Percentiles rank a stretch among this genome's conserved stretches.
Evolutionary conservation across 495 filamentous ascomycete genomes (phyloP).

Genomic region (Aspergillus campestris): DNA sequence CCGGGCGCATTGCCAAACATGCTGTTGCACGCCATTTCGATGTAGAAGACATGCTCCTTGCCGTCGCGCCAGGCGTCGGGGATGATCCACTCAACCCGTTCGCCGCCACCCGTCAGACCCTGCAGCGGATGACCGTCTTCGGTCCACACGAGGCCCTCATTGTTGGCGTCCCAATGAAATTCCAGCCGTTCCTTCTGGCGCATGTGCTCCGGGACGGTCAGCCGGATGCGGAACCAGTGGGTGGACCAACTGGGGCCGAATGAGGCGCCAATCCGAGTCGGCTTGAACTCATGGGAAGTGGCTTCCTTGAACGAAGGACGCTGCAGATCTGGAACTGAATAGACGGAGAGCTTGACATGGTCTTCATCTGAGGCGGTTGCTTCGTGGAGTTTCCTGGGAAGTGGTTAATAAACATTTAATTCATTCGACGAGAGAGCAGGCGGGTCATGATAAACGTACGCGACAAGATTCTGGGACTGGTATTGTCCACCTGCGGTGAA

Average conservation of each 20-base stretch:
- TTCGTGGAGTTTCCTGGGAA: conserved; percentile 63
- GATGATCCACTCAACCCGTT: conserved; percentile 83
- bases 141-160: conserved; percentile 85
- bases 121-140: conserved; percentile 84
- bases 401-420: conserved; percentile 1
- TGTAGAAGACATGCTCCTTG: conserved; percentile 78
- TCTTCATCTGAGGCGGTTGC: conserved; percentile 60
- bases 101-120: conserved; percentile 85
- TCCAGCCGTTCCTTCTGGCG: conserved; percentile 69
- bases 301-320: conserved; percentile 90
- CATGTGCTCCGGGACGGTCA: conserved; percentile 68
- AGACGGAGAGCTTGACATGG: conserved; percentile 79
- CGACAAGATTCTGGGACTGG: conserved; percentile 62
- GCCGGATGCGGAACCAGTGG: conserved; percentile 86
- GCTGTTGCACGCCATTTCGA: conserved; percentile 97
- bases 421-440: not conserved
- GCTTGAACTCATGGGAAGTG: conserved; percentile 65
- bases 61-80: conserved; percentile 74
- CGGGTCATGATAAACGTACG: conserved; percentile 29
- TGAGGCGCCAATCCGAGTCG: conserved; percentile 63
- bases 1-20: conserved; percentile 94
- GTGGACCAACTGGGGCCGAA: conserved; percentile 97
- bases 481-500: conserved; percentile 81
- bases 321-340: conserved; percentile 67
- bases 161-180: conserved; percentile 91